phyloP scores from a whole-genome alignment of 2,329 filamentous ascomycete genomes.

The Talaromyces rugulosus region DNA sequence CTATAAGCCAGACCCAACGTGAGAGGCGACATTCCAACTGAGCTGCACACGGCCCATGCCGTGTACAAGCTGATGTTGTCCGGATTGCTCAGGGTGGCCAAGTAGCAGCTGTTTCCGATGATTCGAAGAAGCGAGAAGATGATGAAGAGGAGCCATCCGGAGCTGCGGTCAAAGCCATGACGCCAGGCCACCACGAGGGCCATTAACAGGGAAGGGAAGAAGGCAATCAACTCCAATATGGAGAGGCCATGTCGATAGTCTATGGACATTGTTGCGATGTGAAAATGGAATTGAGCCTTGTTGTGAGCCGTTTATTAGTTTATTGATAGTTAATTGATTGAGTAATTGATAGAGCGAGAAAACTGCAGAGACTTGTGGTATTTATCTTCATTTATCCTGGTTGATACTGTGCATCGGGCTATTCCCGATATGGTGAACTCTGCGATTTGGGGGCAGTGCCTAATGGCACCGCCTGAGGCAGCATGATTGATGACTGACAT shows the following conservation, averaged over 20 bases:
- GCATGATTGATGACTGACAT: background rate
- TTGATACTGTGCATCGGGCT: background rate
- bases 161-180: conserved; percentile 25
- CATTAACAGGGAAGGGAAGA: conserved; percentile 17
- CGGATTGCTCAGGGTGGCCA: conserved; percentile 21
- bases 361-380: background rate
- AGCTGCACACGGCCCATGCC: conserved; percentile 22
- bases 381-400: background rate
- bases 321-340: background rate
- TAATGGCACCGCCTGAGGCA: background rate
- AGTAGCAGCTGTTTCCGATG: conserved; percentile 25
- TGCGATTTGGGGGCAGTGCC: conserved; percentile 1
- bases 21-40: conserved; percentile 19
- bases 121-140: conserved; percentile 29
- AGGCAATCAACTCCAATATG: conserved; percentile 21
- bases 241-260: conserved; percentile 20
- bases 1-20: conserved; percentile 14
- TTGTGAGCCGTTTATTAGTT: background rate
- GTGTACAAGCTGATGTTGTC: conserved; percentile 21
- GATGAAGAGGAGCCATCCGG: conserved; percentile 32
- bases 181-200: conserved; percentile 19
- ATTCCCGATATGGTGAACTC: conserved; percentile 7
- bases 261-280: conserved; percentile 12
- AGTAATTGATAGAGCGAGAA: background rate
- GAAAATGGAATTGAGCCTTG: background rate